phyloP scores from a whole-genome alignment of 768 basidiomycete genomes.

The Hemileccinum rubropunctum region DNA sequence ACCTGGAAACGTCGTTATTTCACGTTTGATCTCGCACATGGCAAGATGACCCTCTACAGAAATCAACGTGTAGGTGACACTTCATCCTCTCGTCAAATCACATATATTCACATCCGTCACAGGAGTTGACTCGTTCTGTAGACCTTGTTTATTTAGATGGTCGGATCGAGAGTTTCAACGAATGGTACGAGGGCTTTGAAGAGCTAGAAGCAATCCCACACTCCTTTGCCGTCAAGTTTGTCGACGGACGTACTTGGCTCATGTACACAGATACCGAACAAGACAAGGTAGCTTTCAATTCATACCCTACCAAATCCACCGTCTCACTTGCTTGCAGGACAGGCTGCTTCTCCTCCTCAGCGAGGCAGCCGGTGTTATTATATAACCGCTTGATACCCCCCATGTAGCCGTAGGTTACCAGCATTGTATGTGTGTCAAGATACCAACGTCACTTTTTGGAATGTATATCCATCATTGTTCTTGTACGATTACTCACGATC shows the following conservation, averaged over 20 bases:
- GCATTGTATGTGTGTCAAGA: conserved; percentile 8
- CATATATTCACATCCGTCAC: conserved; percentile 3
- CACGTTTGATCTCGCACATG: conserved; percentile 46
- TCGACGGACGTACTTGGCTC: conserved; percentile 49
- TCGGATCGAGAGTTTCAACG: conserved; percentile 45
- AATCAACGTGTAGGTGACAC: conserved; percentile 44
- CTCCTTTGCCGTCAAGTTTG: conserved; percentile 66
- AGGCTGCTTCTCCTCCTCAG: conserved; percentile 28
- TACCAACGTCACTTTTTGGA: conserved; percentile 9
- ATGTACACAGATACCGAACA: conserved; percentile 62
- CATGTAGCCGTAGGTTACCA: conserved; percentile 24
- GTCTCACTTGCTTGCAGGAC: conserved; percentile 18
- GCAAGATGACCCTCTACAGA: conserved; percentile 45
- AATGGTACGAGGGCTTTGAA: conserved; percentile 69
- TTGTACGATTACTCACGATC: neutral
- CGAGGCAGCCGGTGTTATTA: conserved; percentile 29
- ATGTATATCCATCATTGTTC: neutral
- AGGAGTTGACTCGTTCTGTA: conserved; percentile 31
- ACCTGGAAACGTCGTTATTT: conserved; percentile 67
- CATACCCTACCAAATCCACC: neutral
- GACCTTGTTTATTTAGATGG: conserved; percentile 46
- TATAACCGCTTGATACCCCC: conserved; percentile 19
- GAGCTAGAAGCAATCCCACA: conserved; percentile 62
- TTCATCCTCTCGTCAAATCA: no score
- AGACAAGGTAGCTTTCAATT: conserved; percentile 47